Evolutionary conservation across 805 yeast species (phyloP), one percentile per base, ranked within the genome.

Genomic region (Candida insectalens): DNA sequence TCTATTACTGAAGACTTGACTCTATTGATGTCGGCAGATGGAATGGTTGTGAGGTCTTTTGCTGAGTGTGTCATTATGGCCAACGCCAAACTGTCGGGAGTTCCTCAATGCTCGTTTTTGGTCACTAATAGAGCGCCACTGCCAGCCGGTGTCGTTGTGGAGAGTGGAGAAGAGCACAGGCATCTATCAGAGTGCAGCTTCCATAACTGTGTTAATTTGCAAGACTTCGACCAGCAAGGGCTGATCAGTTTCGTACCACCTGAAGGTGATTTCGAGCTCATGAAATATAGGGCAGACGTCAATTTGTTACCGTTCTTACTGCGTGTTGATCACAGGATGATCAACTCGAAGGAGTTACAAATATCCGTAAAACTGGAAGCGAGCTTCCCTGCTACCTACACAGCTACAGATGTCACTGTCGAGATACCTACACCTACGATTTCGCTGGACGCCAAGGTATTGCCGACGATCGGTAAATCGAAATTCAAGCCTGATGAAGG

Each of bases 131-230:
- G 16, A 13, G 16, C 13, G 13, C 30, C 15, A 15, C n/a, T n/a
- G n/a, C n/a, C n/a, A n/a, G 15, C 21, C 29, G 27, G 27, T 5
- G 12, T n/a, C 31, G 32, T 25, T n/a, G 25, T 32, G 23, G 18
- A 5, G 14, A n/a, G 18, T 35, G 8, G 28, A 14, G 19, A 33
- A 35, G 8, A 20, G 21, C 21, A 19, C 22, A 21, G 22, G 8
- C 15, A 13, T 7, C 58, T 87, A 8, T 83, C 80, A 44, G 94
- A 85, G 52, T 77, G 83, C 45, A 83, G 80, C 42, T 81, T 85
- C 57, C 95, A 85, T 55, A 89, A 83, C 46, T 83, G 95, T 55
- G 95, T 85, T 18, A 74, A 78, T 40, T 62, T 84, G 36, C 71
- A 72, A 37, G 69, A 72, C 44, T 83, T 79, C 53, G 85, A 82